These are phyloP conservation scores for Corynespora cassiicola DNA, from an alignment of 2,329 filamentous ascomycete genomes.

Conservation along the genomic window DNA sequence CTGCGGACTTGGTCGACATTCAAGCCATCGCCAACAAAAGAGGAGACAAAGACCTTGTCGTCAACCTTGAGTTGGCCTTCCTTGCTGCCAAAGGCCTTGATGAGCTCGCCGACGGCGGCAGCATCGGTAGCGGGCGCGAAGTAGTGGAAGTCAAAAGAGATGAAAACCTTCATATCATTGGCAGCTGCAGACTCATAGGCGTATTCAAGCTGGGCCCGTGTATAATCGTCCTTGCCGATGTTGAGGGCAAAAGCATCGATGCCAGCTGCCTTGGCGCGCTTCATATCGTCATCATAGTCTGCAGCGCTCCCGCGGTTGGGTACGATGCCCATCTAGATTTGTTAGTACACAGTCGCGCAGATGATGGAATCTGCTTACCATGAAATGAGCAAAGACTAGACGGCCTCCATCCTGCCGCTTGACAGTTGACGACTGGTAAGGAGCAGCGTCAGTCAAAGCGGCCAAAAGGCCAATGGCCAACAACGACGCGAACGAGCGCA, in stretches of 20 bases:
- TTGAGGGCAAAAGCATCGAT: slow-evolving; percentile 43
- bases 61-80: slow-evolving; percentile 30
- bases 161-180: slow-evolving; percentile 35
- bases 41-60: slow-evolving; percentile 34
- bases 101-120: slow-evolving; percentile 19
- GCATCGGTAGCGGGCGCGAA: slow-evolving; percentile 18
- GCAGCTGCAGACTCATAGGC: slow-evolving; percentile 31
- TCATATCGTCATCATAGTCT: slow-evolving; percentile 36
- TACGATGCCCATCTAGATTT: slow-evolving; percentile 33
- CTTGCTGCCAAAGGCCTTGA: slow-evolving; percentile 25
- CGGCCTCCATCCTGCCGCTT: slow-evolving; percentile 16
- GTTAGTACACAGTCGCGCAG: slow-evolving; percentile 3
- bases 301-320: slow-evolving; percentile 22
- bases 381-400: slow-evolving; percentile 36
- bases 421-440: slow-evolving; percentile 10
- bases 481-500: slow-evolving; percentile 19
- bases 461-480: slow-evolving; percentile 24
- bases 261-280: slow-evolving; percentile 32
- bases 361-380: slow-evolving; percentile 18
- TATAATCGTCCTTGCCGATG: slow-evolving; percentile 30
- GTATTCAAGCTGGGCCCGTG: slow-evolving; percentile 25
- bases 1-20: slow-evolving; percentile 15
- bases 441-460: slow-evolving; percentile 17
- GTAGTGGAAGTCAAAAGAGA: slow-evolving; percentile 35
- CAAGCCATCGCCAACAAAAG: slow-evolving; percentile 30